Percentiles rank a stretch among this genome's conserved stretches.
Evolutionary conservation across 2,329 filamentous ascomycete species (phyloP).

Genomic region (Alternaria longipes): DNA sequence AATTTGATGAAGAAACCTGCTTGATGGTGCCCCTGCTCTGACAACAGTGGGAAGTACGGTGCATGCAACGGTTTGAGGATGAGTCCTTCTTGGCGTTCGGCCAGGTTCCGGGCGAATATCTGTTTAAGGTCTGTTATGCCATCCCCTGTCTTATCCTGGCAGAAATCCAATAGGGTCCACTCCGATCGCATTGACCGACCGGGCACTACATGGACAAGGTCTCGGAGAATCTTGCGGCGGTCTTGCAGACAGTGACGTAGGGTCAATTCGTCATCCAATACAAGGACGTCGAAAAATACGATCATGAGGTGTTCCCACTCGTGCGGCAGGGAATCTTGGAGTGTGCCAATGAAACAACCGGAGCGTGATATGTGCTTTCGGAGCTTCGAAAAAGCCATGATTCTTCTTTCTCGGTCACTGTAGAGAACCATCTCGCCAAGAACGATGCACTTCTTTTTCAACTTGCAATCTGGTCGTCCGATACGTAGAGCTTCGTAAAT

Average conservation of each 20-base stretch:
- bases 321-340: conserved; percentile 70
- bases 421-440: conserved; percentile 86
- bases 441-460: conserved; percentile 75
- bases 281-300: conserved; percentile 68
- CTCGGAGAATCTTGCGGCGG: conserved; percentile 67
- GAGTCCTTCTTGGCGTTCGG: conserved; percentile 76
- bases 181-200: conserved; percentile 74
- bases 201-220: conserved; percentile 62
- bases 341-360: conserved; percentile 73
- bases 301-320: conserved; percentile 67
- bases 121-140: conserved; percentile 47
- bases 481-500: conserved; percentile 73
- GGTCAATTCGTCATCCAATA: conserved; percentile 64
- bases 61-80: conserved; percentile 80
- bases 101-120: conserved; percentile 72
- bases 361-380: conserved; percentile 80
- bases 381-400: conserved; percentile 83
- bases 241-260: conserved; percentile 66
- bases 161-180: conserved; percentile 73
- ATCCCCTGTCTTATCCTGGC: conserved; percentile 32
- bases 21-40: conserved; percentile 34
- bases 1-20: conserved; percentile 75
- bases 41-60: conserved; percentile 70
- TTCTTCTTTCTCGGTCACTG: conserved; percentile 69
- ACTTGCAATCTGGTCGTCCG: conserved; percentile 64